These are phyloP conservation scores for Calonectria henricotiae DNA, from an alignment of 2,329 filamentous ascomycete genomes.

Conservation along the genomic window DNA sequence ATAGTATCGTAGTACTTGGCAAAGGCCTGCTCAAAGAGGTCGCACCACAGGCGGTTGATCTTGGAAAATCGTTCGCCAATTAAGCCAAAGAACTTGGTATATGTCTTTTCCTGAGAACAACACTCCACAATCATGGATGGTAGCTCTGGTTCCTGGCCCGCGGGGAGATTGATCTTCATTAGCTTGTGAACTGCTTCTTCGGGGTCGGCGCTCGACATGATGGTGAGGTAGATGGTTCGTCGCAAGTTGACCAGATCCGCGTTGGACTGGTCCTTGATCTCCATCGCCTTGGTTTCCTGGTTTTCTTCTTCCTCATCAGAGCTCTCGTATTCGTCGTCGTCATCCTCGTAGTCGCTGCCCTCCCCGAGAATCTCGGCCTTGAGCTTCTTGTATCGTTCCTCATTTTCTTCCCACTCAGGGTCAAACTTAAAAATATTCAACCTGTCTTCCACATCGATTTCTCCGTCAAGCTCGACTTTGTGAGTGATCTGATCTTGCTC, in stretches of 20 bases:
- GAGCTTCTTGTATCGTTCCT: constrained; percentile 89
- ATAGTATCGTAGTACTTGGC: constrained; percentile 97
- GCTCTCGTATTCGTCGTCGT: constrained; percentile 76
- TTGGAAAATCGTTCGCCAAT: constrained; percentile 97
- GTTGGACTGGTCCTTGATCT: constrained; percentile 98
- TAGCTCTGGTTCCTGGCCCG: constrained; percentile 89
- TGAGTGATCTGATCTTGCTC: constrained; percentile 99
- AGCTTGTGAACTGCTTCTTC: constrained; percentile 98
- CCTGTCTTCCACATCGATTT: constrained; percentile 87
- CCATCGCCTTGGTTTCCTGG: constrained; percentile 85
- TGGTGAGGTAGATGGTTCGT: constrained; percentile 95
- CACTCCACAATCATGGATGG: constrained; percentile 98
- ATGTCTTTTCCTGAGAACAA: constrained; percentile 96
- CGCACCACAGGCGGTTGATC: constrained; percentile 94
- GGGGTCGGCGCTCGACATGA: constrained; percentile 96
- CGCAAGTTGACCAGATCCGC: constrained; percentile 95
- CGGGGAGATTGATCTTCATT: constrained; percentile 91
- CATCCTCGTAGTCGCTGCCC: constrained; percentile 87
- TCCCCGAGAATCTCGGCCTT: constrained; percentile 96
- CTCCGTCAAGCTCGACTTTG: constrained; percentile 84
- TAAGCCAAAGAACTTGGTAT: constrained; percentile 96
- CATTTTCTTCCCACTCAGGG: constrained; percentile 89
- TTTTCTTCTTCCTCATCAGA: constrained; percentile 82
- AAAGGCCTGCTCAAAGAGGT: constrained; percentile 93
- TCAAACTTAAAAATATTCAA: constrained; percentile 98